A percentile compares a stretch with the other conserved stretches of the same genome.
These are phyloP conservation scores for Capronia epimyces DNA, from an alignment of 2,329 filamentous ascomycete genomes.

Conservation along the genomic window DNA sequence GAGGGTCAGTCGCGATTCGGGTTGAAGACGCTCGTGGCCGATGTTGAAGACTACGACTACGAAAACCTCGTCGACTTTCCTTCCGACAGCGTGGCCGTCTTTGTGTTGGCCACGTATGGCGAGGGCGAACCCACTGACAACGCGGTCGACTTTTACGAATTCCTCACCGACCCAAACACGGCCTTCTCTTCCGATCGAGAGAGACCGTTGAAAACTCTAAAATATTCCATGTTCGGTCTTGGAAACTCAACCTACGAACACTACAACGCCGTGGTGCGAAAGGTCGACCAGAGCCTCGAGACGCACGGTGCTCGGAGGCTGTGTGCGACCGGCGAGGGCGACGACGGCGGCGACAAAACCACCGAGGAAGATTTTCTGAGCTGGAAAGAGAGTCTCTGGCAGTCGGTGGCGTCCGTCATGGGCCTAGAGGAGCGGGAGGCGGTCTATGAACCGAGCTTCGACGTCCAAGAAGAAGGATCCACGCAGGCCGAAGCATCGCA, in stretches of 20 bases:
- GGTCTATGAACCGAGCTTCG: conserved; percentile 89
- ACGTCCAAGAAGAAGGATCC: conserved; percentile 71
- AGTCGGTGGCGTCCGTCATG: conserved; percentile 74
- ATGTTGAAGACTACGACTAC: conserved; percentile 95
- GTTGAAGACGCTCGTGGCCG: conserved; percentile 95
- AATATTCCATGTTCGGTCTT: conserved; percentile 90
- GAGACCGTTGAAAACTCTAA: conserved; percentile 71
- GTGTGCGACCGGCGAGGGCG: conserved; percentile 85
- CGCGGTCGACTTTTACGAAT: conserved; percentile 98
- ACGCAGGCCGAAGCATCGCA: conserved; percentile 67
- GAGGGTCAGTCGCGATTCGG: conserved; percentile 95
- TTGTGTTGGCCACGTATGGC: conserved; percentile 93
- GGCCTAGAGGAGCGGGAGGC: conserved; percentile 89
- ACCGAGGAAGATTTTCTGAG: conserved; percentile 99
- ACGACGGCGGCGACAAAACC: conserved; percentile 93
- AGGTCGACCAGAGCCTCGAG: conserved; percentile 72
- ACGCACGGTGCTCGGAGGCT: conserved; percentile 80
- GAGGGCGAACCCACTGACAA: conserved; percentile 99
- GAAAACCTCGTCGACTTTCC: conserved; percentile 87
- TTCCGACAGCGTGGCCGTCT: conserved; percentile 86
- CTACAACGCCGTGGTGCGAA: conserved; percentile 97
- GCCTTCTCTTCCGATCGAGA: conserved; percentile 65
- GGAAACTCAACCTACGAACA: conserved; percentile 99
- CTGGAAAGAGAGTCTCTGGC: conserved; percentile 99
- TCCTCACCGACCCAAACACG: conserved; percentile 78